phyloP scores from a whole-genome alignment of 768 basidiomycete species.

The Asterophora parasitica region DNA sequence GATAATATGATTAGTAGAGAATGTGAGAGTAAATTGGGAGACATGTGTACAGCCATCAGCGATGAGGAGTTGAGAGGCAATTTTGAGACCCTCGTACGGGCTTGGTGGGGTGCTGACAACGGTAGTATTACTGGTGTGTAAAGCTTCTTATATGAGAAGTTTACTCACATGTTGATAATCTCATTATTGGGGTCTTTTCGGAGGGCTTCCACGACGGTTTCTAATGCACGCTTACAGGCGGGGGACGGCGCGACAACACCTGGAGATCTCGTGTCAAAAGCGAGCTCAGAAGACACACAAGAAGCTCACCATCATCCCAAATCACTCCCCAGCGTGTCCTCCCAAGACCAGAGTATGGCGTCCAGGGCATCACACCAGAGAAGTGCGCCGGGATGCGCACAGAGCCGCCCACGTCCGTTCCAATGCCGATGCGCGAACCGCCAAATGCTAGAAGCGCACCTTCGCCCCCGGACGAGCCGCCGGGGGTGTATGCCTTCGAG shows the following conservation, averaged over 20 bases:
- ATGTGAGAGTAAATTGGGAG: neutral
- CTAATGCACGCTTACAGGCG: slow-evolving; percentile 30
- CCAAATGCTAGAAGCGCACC: slow-evolving; percentile 57
- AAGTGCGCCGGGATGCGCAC: slow-evolving; percentile 64
- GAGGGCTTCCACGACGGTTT: neutral
- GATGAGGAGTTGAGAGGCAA: slow-evolving; percentile 48
- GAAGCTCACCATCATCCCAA: slow-evolving; percentile 52
- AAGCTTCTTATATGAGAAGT: neutral
- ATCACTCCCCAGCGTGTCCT: slow-evolving; percentile 52
- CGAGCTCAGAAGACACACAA: slow-evolving; percentile 12
- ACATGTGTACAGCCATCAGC: slow-evolving; percentile 41
- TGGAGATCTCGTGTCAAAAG: slow-evolving; percentile 16
- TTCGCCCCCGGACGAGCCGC: slow-evolving; percentile 71
- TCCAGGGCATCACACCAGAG: slow-evolving; percentile 50
- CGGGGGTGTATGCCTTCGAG: slow-evolving; percentile 47
- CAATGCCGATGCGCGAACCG: slow-evolving; percentile 58
- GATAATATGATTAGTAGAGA: neutral
- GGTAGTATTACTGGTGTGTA: neutral
- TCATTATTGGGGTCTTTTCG: slow-evolving; percentile 43
- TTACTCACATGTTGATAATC: slow-evolving; percentile 40
- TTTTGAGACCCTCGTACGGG: slow-evolving; percentile 47
- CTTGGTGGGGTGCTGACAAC: slow-evolving; percentile 34
- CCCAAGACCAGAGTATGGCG: slow-evolving; percentile 20
- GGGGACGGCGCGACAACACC: slow-evolving; percentile 57
- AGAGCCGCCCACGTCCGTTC: slow-evolving; percentile 67